These are phyloP conservation scores for Diaporthe sp. DNA, from an alignment of 2,329 filamentous ascomycete genomes.

Conservation along the genomic window DNA sequence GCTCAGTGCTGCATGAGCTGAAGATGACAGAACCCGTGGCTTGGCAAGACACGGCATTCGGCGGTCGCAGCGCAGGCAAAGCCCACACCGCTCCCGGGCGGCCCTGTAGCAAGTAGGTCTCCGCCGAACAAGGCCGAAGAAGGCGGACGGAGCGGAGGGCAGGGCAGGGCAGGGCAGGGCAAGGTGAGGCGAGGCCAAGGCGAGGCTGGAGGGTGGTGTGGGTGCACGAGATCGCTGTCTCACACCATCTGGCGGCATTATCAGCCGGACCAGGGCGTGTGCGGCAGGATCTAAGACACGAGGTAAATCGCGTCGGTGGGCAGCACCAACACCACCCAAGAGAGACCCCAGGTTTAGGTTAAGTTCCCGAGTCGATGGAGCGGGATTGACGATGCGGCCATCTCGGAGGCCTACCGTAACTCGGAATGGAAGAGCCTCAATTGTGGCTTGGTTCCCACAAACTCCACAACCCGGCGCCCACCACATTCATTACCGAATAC, in stretches of 20 bases:
- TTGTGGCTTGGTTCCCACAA: slow-evolving; percentile 36
- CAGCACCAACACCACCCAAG: not conserved
- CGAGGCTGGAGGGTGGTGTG: slow-evolving; percentile 22
- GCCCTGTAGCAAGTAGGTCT: slow-evolving; percentile 7
- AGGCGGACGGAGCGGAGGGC: slow-evolving; percentile 14
- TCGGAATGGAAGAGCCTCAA: slow-evolving; percentile 41
- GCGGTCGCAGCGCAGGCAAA: slow-evolving; percentile 19
- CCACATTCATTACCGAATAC: slow-evolving; percentile 32
- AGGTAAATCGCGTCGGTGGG: slow-evolving; percentile 1
- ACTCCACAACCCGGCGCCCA: slow-evolving; percentile 34
- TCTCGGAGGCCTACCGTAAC: slow-evolving; percentile 40
- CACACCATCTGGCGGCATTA: slow-evolving; percentile 32
- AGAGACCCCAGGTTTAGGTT: slow-evolving; percentile 15
- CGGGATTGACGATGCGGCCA: slow-evolving; percentile 37
- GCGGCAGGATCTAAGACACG: slow-evolving; percentile 35
- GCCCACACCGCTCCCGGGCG: slow-evolving; percentile 33
- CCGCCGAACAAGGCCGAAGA: not conserved
- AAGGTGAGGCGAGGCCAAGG: slow-evolving; percentile 4
- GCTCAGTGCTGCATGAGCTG: slow-evolving; percentile 34
- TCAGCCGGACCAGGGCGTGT: slow-evolving; percentile 34
- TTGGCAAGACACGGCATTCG: slow-evolving; percentile 31
- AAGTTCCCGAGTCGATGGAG: slow-evolving; percentile 13
- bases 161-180: not conserved
- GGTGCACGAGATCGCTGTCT: slow-evolving; percentile 30
- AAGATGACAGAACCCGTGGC: slow-evolving; percentile 26